A percentile compares a stretch with the other conserved stretches of the same genome.
Conservation (phyloP, 805 yeast species). For the Kockiozyma suomiensis region DNA sequence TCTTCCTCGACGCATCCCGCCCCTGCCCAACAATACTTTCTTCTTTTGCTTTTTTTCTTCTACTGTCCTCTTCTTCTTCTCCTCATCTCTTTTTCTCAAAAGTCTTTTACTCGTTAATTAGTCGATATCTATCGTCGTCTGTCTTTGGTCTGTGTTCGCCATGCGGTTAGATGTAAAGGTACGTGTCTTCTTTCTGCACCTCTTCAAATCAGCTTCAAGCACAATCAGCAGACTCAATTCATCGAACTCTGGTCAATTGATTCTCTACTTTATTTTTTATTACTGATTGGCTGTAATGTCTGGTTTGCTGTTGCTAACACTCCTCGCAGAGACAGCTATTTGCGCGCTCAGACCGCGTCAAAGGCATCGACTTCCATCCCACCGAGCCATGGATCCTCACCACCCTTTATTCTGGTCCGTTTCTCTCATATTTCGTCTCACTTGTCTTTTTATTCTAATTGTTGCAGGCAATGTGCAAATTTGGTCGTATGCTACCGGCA, state of each 20-base stretch:
- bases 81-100: background rate
- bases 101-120: background rate
- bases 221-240: background rate
- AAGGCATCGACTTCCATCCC: conserved; percentile 97
- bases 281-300: background rate
- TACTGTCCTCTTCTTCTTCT: background rate
- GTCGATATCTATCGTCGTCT: background rate
- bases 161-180: conserved; percentile 55
- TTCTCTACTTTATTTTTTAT: background rate
- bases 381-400: conserved; percentile 83
- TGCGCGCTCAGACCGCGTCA: conserved; percentile 93
- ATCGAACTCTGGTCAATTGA: background rate
- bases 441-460: background rate
- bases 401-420: conserved; percentile 38
- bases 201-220: background rate
- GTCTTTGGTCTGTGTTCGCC: background rate
- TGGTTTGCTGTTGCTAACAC: background rate
- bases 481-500: conserved; percentile 87
- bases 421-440: background rate
- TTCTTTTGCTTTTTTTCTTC: no score
- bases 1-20: conserved; percentile 2
- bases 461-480: conserved; percentile 89
- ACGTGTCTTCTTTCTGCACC: background rate
- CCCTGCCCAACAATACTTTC: conserved; percentile 1
- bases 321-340: conserved; percentile 56